Base-by-base conservation (phyloP, 2,329 filamentous ascomycete species). In the Aspergillus floridensis region DNA sequence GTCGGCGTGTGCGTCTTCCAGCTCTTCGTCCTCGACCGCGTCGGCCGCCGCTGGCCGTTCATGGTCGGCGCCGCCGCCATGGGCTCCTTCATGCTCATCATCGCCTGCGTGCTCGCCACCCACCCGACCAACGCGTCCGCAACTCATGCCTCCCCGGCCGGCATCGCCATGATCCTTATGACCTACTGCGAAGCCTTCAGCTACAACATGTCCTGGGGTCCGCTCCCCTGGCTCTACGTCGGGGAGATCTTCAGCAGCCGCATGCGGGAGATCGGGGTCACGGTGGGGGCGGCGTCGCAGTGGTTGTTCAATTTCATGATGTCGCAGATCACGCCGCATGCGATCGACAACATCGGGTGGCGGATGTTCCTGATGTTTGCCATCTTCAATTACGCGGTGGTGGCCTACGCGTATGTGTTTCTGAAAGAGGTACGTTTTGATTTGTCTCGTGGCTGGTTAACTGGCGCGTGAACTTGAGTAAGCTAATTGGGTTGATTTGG, bases 51-150 rank as follows among this genome's bases (percentile, higher is more conserved):
- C 12, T 74, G 76, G 11, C 79, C 80, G 0, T 78, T 84, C n/a
- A 74, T 84, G 29, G 71, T 68, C 2, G 82, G 81, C 0, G 77
- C 81, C 0, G 75, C 78, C 49, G 75, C 79, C 44, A 84, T 84
- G 81, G 80, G 79, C 32, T 70, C 71, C 0, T 82, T 80, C 66
- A 83, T 84, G 81, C 77, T 84, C 53, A 80, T 83, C 53, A 79
- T 83, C 44, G 77, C 79, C 12, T 72, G 76, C n/a, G 73, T 83
- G n/a, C 75, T 81, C 16, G 75, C 76, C 24, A 79, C 74, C 1
- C 75, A 80, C 63, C 80, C 80, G 2, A 76, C 77, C 1, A 67
- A 71, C 49, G 51, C 68, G 10, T 44, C 38, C 63, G 67, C 3
- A 58, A 75, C 74, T 72, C 0, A 66, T 1, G 60, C 77, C 1